Evolutionary conservation across 2,329 filamentous ascomycete species (phyloP).

Genomic region (Penicillium verrucosum): DNA sequence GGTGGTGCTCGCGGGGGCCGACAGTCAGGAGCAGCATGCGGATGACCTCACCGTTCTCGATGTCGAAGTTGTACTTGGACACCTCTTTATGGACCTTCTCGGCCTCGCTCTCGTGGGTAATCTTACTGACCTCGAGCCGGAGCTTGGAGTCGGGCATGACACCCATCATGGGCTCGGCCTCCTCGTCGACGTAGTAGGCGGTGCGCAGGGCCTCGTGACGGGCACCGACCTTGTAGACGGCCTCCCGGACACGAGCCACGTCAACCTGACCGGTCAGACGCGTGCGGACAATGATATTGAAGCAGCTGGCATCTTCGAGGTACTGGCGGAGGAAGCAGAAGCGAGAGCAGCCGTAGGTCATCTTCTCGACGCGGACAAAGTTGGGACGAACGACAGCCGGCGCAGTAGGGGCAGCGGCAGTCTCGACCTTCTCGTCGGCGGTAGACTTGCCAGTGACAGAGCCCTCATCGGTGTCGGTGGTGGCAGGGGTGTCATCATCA

Average conservation of each 20-base stretch:
- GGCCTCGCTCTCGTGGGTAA: neutral
- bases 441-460: neutral
- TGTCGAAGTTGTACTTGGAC: neutral
- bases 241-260: neutral
- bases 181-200: neutral
- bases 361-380: neutral
- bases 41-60: neutral
- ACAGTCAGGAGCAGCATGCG: neutral
- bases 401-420: neutral
- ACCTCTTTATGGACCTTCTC: neutral
- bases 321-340: neutral
- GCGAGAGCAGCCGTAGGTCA: neutral
- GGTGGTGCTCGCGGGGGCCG: neutral
- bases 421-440: neutral
- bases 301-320: neutral
- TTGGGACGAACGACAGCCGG: neutral
- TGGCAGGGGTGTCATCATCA: neutral
- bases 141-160: neutral
- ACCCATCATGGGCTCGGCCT: neutral
- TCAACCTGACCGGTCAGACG: neutral
- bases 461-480: neutral
- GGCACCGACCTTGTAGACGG: neutral
- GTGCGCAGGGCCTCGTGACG: neutral
- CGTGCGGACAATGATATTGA: neutral
- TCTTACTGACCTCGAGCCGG: neutral